Evolutionary conservation across 352 stramenopile genomes (phyloP).

Genomic region (Nothophytophthora sp.): DNA sequence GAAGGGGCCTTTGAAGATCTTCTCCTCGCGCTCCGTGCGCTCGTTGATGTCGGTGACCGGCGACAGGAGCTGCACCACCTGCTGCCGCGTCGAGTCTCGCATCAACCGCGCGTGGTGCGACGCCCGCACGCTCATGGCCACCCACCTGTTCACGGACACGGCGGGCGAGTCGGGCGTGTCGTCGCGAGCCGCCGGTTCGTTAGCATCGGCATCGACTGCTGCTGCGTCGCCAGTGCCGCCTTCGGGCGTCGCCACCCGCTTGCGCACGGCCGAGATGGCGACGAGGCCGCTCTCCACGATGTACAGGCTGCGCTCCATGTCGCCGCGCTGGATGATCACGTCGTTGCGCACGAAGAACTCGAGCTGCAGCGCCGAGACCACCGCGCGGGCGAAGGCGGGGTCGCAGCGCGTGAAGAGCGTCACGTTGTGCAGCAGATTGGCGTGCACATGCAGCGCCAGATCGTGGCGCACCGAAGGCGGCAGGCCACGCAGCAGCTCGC

Average conservation of each 20-base stretch:
- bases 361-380: constrained; percentile 65
- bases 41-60: constrained; percentile 32
- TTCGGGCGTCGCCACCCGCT: background rate
- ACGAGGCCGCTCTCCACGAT: constrained; percentile 73
- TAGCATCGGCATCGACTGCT: constrained; percentile 7
- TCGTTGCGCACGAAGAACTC: constrained; percentile 79
- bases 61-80: too few relatives aligned
- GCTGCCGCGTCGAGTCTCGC: too few relatives aligned
- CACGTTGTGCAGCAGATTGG: constrained; percentile 64
- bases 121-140: constrained; percentile 13
- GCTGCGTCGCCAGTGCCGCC: background rate
- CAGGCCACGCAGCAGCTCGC: constrained; percentile 52
- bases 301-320: constrained; percentile 62
- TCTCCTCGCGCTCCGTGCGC: constrained; percentile 41
- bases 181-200: constrained; percentile 2
- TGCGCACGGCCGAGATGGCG: constrained; percentile 52
- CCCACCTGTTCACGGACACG: constrained; percentile 39
- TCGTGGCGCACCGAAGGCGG: constrained; percentile 54
- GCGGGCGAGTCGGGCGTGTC: constrained; percentile 11
- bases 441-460: constrained; percentile 61
- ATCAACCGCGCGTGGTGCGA: too few relatives aligned
- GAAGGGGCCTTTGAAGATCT: constrained; percentile 73
- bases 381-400: constrained; percentile 52
- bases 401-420: constrained; percentile 60
- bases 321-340: constrained; percentile 68